Evolutionary conservation across 768 basidiomycete species (phyloP).

Genomic region (Phylloporus scabripes): DNA sequence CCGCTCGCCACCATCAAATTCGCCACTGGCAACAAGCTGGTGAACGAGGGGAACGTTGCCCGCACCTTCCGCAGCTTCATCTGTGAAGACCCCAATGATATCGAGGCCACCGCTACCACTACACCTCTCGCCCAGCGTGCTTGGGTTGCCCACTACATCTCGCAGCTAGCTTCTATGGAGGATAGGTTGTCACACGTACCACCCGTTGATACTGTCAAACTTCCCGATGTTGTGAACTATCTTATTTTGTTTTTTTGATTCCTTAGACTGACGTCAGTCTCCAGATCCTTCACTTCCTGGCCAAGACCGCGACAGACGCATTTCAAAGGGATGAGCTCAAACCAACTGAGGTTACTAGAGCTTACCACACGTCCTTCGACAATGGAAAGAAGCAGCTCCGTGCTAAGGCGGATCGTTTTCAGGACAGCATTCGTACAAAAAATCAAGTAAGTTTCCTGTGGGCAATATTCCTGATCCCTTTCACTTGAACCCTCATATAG

Average conservation of each 20-base stretch:
- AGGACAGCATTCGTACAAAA: slow-evolving; percentile 24
- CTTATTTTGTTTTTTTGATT: background rate
- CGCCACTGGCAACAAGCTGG: slow-evolving; percentile 5
- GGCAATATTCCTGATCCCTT: background rate
- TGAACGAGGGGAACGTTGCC: slow-evolving; percentile 14
- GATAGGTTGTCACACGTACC: slow-evolving; percentile 17
- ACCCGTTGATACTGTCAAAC: slow-evolving; percentile 24
- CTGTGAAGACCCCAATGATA: slow-evolving; percentile 2
- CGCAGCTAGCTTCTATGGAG: slow-evolving; percentile 21
- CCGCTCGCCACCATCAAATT: slow-evolving; percentile 17
- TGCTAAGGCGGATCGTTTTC: slow-evolving; percentile 25
- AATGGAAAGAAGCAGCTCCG: slow-evolving; percentile 11
- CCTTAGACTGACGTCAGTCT: background rate
- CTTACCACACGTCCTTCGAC: slow-evolving; percentile 16
- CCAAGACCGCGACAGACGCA: slow-evolving; percentile 21
- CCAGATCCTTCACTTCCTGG: slow-evolving; percentile 25
- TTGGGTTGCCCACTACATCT: slow-evolving; percentile 29
- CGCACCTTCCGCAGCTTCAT: slow-evolving; percentile 8
- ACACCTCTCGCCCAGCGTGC: slow-evolving; percentile 27
- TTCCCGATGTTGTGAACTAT: slow-evolving; percentile 18
- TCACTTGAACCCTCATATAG: slow-evolving; percentile 7
- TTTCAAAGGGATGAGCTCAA: slow-evolving; percentile 26
- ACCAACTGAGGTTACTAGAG: slow-evolving; percentile 20
- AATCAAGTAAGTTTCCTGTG: slow-evolving; percentile 33
- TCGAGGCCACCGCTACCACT: background rate